Conservation (phyloP, 2,329 filamentous ascomycete species). For the Aspergillus viridinutans region DNA sequence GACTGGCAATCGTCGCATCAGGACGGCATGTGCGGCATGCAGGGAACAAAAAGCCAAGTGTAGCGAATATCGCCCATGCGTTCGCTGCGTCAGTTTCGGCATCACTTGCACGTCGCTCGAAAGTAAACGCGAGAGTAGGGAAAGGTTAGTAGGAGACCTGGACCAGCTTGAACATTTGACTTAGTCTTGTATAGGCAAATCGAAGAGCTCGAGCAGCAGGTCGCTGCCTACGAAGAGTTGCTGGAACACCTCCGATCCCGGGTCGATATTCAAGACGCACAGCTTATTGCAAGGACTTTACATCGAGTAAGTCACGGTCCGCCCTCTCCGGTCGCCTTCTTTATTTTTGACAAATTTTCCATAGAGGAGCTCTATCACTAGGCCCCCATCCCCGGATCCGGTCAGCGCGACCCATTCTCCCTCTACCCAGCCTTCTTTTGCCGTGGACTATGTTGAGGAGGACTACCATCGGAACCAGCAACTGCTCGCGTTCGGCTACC, state of each 20-base stretch:
- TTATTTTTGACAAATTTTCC: not conserved
- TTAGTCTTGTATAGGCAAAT: not conserved
- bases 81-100: not conserved
- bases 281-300: not conserved
- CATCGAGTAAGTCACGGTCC: not conserved
- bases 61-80: not conserved
- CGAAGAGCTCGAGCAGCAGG: not conserved
- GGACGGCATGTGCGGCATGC: not conserved
- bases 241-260: not conserved
- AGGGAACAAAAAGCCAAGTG: not conserved
- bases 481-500: not conserved
- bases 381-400: not conserved
- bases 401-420: not conserved
- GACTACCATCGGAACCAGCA: not conserved
- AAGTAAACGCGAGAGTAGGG: not conserved
- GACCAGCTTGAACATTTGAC: not conserved
- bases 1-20: not conserved
- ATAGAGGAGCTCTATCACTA: not conserved
- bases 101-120: not conserved
- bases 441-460: not conserved
- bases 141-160: not conserved
- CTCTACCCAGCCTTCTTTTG: not conserved
- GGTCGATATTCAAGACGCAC: not conserved
- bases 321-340: not conserved
- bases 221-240: not conserved